Base-by-base conservation (phyloP, 805 yeast genomes). In the Suhomyces kilbournensis region DNA sequence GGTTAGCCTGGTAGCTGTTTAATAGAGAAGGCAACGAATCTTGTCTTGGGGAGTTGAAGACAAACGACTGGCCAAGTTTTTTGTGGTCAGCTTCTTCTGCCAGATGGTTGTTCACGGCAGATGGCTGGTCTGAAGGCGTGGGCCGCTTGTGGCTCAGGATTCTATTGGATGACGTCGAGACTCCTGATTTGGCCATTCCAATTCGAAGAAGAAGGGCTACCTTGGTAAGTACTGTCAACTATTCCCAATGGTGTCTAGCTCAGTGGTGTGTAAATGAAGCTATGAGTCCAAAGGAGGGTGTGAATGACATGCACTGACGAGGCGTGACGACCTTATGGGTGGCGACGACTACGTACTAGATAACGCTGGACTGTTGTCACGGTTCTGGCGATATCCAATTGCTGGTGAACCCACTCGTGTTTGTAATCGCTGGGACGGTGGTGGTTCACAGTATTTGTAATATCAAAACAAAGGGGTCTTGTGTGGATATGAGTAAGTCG, bases 21-120 rank as follows among this genome's bases (percentile, higher is more conserved):
- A 68, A 50, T 8, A 68, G 53, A 39, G 68, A 52, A 26, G 64
- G 59, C 19, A 69, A 55, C 65, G 64, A 67, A 46, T 69, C 72
- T 48, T 67, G 71, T 19, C 73, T 56, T 10, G 63, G 63, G 14
- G 65, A 53, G 50, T 65, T 65, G 53, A 63, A 67, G 49, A 68
- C 50, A 45, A 64, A 65, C 9, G 60, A 48, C 25, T 52, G 63
- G 14, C 53, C 40, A 45, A 53, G 52, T 19, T 38, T 26, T 34
- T 35, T 46, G 26, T 28, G 32, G 32, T 38, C 20, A 4, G 25
- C 48, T n/a, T 34, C 42, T 17, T 28, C 30, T 9, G 22, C 38
- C 8, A 25, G 32, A 4, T 46, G 28, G 38, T 22, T 35, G 32
- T 14, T 19, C 35, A 7, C 20, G 28, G 26, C 28, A 19, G 45